Evolutionary conservation across 2,329 filamentous ascomycete genomes (phyloP).

Genomic region (Penicillium olsonii): DNA sequence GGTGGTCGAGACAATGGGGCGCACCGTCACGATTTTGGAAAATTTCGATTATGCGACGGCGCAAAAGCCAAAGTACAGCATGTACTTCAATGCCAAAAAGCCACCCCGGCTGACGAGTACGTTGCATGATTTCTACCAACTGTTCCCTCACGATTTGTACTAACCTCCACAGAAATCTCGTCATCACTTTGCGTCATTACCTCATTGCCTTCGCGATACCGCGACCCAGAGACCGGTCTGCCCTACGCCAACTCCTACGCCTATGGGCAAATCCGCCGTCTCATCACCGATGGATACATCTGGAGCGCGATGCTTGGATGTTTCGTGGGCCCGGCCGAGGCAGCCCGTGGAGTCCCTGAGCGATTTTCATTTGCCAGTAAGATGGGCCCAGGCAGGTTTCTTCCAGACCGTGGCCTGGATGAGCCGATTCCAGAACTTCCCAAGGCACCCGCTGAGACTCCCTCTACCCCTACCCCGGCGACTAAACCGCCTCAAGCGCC

Average conservation of each 20-base stretch:
- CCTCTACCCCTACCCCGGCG: slow-evolving; percentile 6
- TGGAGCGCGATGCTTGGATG: slow-evolving; percentile 82
- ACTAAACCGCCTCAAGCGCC: slow-evolving; percentile 1
- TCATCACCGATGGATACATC: slow-evolving; percentile 71
- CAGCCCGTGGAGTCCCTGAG: slow-evolving; percentile 73
- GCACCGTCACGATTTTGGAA: slow-evolving; percentile 61
- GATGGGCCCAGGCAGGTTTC: neutral
- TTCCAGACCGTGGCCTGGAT: slow-evolving; percentile 6
- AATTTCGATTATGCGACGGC: slow-evolving; percentile 59
- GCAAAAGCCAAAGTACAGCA: slow-evolving; percentile 55
- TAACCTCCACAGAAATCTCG: slow-evolving; percentile 41
- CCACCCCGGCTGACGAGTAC: slow-evolving; percentile 50
- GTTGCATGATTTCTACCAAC: slow-evolving; percentile 25
- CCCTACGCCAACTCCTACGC: slow-evolving; percentile 77
- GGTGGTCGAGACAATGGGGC: slow-evolving; percentile 54
- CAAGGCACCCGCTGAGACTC: neutral
- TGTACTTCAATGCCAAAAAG: slow-evolving; percentile 58
- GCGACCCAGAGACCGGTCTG: slow-evolving; percentile 80
- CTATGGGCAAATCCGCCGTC: slow-evolving; percentile 74
- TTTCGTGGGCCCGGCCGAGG: slow-evolving; percentile 69
- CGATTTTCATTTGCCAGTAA: slow-evolving; percentile 58
- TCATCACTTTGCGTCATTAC: slow-evolving; percentile 76
- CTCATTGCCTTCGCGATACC: slow-evolving; percentile 75
- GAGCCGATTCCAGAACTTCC: slow-evolving; percentile 2
- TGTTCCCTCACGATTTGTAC: neutral